Evolutionary conservation across 192 early-diverging fungal species (phyloP), one percentile per base, ranked within the genome.

Genomic region (Linnemannia hyalina): DNA sequence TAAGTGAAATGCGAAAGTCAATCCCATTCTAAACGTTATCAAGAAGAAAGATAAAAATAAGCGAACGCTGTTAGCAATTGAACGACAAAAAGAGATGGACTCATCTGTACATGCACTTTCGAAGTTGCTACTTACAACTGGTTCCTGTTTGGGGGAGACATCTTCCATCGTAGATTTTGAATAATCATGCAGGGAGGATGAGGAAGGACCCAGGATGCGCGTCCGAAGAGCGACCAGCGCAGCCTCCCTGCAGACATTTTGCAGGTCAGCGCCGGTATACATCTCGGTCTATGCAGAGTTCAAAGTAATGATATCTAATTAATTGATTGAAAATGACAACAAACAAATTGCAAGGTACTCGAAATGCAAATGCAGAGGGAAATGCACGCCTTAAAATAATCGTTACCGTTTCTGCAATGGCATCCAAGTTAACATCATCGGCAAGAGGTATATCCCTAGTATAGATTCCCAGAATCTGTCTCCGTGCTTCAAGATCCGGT

Each of bases 221-320:
- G 84, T 75, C n/a, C 84, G 73, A 57, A 91, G 74, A 2, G 88
- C 88, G 55, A 90, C 90, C 82, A 91, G 81, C 9, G 89, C 92
- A 10, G 90, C 90, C 80, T 92, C 90, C 65, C 91, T 87, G 68
- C 89, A 91, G 44, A 94, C 88, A 70, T 91, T 93, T 75, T 92
- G 89, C 29, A 92, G 73, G 78, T 91, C 91, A 4, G 91, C 89
- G 16, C 90, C 88, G n/a, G 90, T 90, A 74, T 90, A 93, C 49
- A 90, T 75, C 20, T 91, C 89, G 1, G 92, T 92, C 92, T 93
- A 83, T 57, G 32, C 10, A 65, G 18, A 18, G 4, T 20, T 40
- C 38, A 40, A 77, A 32, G 15, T 11, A 73, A 42, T n/a, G 41
- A 15, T 15, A 22, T 3, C 26, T 26, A 16, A 49, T 20, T 18